phyloP scores from a whole-genome alignment of 495 filamentous ascomycete species.

The Pyrenula massariospora region DNA sequence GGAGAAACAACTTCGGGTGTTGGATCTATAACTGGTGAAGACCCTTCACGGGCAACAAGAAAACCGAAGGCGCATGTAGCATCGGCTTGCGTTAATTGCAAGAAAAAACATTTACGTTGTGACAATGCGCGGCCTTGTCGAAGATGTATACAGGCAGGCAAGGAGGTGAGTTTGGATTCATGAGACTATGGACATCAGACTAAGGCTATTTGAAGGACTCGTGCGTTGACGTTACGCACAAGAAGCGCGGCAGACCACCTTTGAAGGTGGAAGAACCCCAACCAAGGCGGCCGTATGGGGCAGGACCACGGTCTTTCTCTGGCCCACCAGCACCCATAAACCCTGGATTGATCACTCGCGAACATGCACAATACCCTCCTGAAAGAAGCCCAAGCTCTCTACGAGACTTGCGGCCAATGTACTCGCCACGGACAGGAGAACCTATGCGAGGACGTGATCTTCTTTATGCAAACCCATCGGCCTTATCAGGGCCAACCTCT shows the following conservation, averaged over 20 bases:
- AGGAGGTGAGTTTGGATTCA: constrained; percentile 53
- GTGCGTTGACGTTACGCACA: constrained; percentile 93
- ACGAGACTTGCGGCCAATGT: not conserved
- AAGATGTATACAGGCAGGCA: constrained; percentile 50
- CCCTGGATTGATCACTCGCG: not conserved
- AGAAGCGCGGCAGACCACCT: constrained; percentile 86
- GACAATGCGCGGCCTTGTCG: constrained; percentile 54
- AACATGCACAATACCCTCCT: not conserved
- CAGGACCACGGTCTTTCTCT: not conserved
- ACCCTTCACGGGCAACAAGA: constrained; percentile 53
- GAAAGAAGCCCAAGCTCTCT: not conserved
- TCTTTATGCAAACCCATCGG: not conserved
- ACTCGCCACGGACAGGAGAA: not conserved
- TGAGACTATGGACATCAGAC: no score
- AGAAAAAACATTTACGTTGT: constrained; percentile 83
- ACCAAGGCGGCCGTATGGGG: not conserved
- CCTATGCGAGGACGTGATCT: not conserved
- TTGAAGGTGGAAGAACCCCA: constrained; percentile 66
- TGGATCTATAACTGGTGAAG: constrained; percentile 15
- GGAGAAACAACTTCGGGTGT: constrained; percentile 18
- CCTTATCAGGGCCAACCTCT: not conserved
- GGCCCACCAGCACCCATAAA: not conserved
- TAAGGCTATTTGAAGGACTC: constrained; percentile 45
- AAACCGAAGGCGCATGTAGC: constrained; percentile 93
- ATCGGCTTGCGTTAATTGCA: constrained; percentile 94